Percentiles rank a stretch among this genome's conserved stretches.
Conservation (phyloP, 371 early-diverging fungal genomes). For the Capillidium rhysosporum region DNA sequence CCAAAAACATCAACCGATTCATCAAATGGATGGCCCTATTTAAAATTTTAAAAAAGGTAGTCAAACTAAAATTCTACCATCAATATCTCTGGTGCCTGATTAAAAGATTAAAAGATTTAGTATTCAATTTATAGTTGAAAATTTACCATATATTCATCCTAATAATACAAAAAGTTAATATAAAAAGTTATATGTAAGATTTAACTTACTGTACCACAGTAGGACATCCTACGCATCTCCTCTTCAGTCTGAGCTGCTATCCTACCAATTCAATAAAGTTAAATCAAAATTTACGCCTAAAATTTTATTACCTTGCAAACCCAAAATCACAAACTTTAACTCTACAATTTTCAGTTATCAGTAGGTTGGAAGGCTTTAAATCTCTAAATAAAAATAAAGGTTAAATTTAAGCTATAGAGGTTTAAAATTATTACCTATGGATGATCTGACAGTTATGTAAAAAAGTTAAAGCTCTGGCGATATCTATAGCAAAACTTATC, state of each 20-base stretch:
- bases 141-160: constrained; percentile 5
- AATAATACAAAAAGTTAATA: not conserved
- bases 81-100: constrained; percentile 41
- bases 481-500: constrained; percentile 31
- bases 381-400: not conserved
- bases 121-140: not conserved
- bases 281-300: not conserved
- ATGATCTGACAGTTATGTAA: constrained; percentile 30
- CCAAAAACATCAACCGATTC: constrained; percentile 29
- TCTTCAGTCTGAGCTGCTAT: constrained; percentile 15
- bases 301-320: constrained; percentile 11
- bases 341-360: constrained; percentile 4
- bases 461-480: constrained; percentile 28
- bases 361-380: constrained; percentile 1
- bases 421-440: constrained; percentile 16
- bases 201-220: constrained; percentile 27
- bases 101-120: not conserved
- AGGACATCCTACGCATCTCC: constrained; percentile 26
- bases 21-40: constrained; percentile 23
- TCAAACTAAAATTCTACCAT: constrained; percentile 6
- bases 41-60: not conserved
- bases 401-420: not conserved
- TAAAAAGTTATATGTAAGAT: not conserved
- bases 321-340: constrained; percentile 35
- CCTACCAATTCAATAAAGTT: constrained; percentile 11